A percentile compares a stretch with the other conserved stretches of the same genome.
Conservation (phyloP, 345 rosid genomes). For the Brassica juncea region DNA sequence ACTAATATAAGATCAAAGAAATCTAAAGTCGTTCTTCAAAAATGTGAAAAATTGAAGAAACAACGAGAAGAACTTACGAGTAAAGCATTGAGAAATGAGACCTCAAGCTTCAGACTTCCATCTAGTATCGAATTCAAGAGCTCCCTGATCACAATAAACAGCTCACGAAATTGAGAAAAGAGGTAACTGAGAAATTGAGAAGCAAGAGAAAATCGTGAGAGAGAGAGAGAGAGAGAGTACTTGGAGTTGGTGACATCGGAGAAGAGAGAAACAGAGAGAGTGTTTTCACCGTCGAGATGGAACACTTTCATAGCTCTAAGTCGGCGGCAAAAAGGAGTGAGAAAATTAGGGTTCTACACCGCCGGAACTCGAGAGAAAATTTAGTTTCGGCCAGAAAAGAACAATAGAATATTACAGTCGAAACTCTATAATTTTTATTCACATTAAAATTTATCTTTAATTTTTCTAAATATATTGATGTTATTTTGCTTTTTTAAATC, state of each 20-base stretch:
- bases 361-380: constrained; percentile 10
- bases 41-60: neutral
- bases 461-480: too few relatives aligned
- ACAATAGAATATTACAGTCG: too few relatives aligned
- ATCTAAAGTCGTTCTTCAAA: neutral
- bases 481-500: too few relatives aligned
- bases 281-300: constrained; percentile 45
- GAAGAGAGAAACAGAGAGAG: constrained; percentile 69
- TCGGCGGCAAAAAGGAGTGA: constrained; percentile 13
- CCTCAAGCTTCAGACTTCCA: constrained; percentile 79
- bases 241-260: constrained; percentile 73
- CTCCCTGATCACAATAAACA: constrained; percentile 48
- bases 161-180: neutral
- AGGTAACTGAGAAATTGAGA: neutral
- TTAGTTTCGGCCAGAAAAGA: neutral
- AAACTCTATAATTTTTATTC: too few relatives aligned
- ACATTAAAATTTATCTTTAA: too few relatives aligned
- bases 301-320: constrained; percentile 57
- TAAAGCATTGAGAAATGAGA: constrained; percentile 77
- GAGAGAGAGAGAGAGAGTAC: constrained; percentile 41
- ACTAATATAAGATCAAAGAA: neutral
- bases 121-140: constrained; percentile 71
- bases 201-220: neutral
- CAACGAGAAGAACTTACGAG: constrained; percentile 54
- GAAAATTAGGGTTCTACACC: constrained; percentile 40